Conservation (phyloP, 2,329 filamentous ascomycete genomes). For the Trichoderma sp. region DNA sequence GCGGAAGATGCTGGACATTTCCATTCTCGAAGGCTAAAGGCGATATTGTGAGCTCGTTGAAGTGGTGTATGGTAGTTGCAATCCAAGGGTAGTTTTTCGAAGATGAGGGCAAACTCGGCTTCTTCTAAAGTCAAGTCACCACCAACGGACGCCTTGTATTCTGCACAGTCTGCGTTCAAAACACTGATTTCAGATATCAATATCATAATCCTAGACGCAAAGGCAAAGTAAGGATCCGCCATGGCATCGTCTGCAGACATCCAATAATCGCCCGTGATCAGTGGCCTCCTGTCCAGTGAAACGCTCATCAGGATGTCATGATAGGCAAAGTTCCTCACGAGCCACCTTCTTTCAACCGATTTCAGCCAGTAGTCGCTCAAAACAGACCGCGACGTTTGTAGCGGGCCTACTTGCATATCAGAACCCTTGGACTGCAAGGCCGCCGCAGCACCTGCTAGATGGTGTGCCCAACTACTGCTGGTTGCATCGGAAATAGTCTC, state of each 20-base stretch:
- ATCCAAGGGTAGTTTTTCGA: background rate
- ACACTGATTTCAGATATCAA: slow-evolving; percentile 1
- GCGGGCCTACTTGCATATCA: background rate
- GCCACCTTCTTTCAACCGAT: background rate
- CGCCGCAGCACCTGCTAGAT: background rate
- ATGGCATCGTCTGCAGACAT: background rate
- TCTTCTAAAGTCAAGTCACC: background rate
- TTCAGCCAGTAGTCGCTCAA: background rate
- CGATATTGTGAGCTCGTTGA: background rate
- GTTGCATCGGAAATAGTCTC: background rate
- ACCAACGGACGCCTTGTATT: background rate
- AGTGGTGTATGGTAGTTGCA: background rate
- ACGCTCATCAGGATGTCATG: slow-evolving; percentile 8
- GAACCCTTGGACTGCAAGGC: background rate
- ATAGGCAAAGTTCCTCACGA: slow-evolving; percentile 5
- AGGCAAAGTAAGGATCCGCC: background rate
- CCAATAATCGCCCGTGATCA: background rate
- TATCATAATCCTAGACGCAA: background rate
- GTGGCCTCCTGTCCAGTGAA: background rate
- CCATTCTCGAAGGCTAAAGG: background rate
- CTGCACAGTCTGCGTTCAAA: slow-evolving; percentile 2
- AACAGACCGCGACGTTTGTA: background rate
- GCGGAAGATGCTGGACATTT: background rate
- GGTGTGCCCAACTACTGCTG: background rate
- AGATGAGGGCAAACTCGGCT: background rate